Evolutionary conservation across 306 rosid genomes (phyloP), one percentile per base, ranked within the genome.

Genomic region (Prunus armeniaca): DNA sequence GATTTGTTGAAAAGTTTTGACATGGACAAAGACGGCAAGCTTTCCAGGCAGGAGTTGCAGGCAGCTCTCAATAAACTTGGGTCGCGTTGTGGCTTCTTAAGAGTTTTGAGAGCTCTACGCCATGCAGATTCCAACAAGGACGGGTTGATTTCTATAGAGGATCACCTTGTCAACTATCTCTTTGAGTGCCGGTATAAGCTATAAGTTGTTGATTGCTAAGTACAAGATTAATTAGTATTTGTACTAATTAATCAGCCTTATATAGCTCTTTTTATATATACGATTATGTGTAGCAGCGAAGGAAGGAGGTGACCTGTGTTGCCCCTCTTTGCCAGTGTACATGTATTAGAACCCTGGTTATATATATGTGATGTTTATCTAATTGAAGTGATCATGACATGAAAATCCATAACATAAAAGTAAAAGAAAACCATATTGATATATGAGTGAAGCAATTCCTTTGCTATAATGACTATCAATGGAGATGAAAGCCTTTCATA

Each of bases 11-110:
- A 49, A 6, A 50, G 38, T 38, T 6, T 38, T 38, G 43, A 38
- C 19, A 24, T 50, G 17, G 28, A 67, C 38, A 38, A 69, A 32
- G 79, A 82, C 27, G 82, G 76, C 41, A 54, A 32, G 9, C 72
- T 82, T 2, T 65, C 67, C 4, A 47, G 14, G 60, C 64, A 58
- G 3, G 70, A 77, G 76, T 68, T 60, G 34, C 60, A 14, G 63
- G 63, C 22, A 4, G 76, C 76, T 8, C 61, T 69, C 43, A 24
- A 2, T 17, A 19, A 69, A 9, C 81, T 77, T 3, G 70, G 75
- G 17, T 64, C 79, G 19, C 52, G 64, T 6, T 75, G 79, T 34
- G 4, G 51, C 67, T 13, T 38, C 10, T 62, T 9, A 11, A 32
- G 79, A 17, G 62, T 13, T n/a, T 1, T 9, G 5, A 32, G 4